Base-by-base conservation (phyloP, 495 filamentous ascomycete species). In the Hypoxylon lienhwacheense region DNA sequence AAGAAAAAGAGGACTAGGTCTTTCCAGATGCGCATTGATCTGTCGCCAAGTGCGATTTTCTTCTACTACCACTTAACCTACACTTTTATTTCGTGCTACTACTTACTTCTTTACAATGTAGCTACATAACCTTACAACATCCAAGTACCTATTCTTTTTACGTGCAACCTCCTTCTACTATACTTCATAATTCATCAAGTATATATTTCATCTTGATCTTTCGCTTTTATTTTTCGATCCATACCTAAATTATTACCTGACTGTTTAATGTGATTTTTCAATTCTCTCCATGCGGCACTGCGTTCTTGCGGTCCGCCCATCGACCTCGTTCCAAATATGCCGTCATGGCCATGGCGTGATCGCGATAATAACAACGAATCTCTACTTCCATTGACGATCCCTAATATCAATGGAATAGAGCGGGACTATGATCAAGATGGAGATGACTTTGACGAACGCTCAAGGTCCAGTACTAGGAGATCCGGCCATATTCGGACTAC, bases 401-500 rank as follows among this genome's bases (percentile, higher is more conserved):
- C 66, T 19, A 65, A 50, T 52, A 67, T 69, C 59, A 64, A 61
- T 45, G 59, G 62, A 29, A 36, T 60, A 44, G 53, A 55, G 36
- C 47, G 56, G 29, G 64, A 70, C 36, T 48, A 59, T 63, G 35
- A 59, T 51, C 48, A 64, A 42, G 36, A 54, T 35, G 33, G 53
- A 16, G 50, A 66, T 8, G 64, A 59, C 5, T 35, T 48, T 19
- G 21, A 50, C 29, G 62, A 70, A 20, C 61, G 64, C 20, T 68
- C 73, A 11, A 60, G 63, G 50, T 69, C 74, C 5, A 57, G 28
- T 16, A 63, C 71, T 46, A 54, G 48, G 34, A 64, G 48, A 25
- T 68, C 70, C 2, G 59, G 64, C 8, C 65, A 70, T 53, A 50
- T 44, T 21, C 64, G 73, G 29, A 71, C 71, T 14, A 77, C 75